Evolutionary conservation across 352 stramenopile genomes (phyloP), one percentile per base, ranked within the genome.

Genomic region (Pythium catenulatum): DNA sequence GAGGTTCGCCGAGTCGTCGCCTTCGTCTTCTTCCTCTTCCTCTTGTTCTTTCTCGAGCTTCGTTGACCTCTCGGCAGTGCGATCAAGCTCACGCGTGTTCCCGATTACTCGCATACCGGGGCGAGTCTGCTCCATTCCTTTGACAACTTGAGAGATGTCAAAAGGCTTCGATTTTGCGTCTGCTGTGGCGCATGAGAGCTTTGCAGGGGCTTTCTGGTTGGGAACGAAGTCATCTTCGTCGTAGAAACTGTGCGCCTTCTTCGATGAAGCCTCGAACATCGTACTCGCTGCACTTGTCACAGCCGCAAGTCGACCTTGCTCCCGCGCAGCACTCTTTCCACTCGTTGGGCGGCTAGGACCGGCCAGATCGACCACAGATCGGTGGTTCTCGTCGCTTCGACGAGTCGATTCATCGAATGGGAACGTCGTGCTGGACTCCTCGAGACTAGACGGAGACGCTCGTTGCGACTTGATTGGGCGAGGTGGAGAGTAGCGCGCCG

Each of bases 191-290:
- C 48, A 54, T 5, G 80, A 4, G 2, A 27, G 45, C 45, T 76
- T 83, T 4, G 66, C 82, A 59, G 32, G 84, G 77, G 43, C 66
- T 88, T 30, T 63, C 87, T 72, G 69, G n/a, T 85, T 61, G 25
- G 73, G 59, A 6, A 85, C 81, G 17, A 94, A 95, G 43, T 95
- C 91, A 66, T 93, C 91, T 84, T 97, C 93, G 9, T 89, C 90
- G 54, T 97, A 97, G 39, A 97, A 97, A 25, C 90, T 96, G 58
- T 97, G 94, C 6, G 91, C 91, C 59, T 92, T 95, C 81, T 94
- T 92, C 41, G 92, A 88, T 41, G 91, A 90, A n/a, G 88, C 85
- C 87, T 93, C 87, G 41, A 82, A 88, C 30, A 75, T 93, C 32
- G 46, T 78, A 58, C 41, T 94, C 88, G 85, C 9, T 75, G 91